Evolutionary conservation across 2,329 filamentous ascomycete species (phyloP).

Genomic region (Colletotrichum karsti): DNA sequence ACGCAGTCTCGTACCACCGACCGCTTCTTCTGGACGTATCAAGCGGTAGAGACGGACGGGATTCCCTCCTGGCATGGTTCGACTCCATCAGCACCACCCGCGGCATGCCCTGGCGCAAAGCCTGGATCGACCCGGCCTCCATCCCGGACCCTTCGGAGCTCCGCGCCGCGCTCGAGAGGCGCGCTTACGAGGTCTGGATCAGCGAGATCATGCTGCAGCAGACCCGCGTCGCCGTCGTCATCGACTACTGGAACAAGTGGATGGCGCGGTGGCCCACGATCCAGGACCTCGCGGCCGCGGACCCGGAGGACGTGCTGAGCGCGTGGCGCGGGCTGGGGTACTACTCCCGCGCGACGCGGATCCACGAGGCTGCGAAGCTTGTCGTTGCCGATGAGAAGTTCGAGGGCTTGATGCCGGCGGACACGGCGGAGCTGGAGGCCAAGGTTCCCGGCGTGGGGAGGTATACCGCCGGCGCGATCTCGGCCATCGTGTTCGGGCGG

Average conservation of each 20-base stretch:
- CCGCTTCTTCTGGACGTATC: constrained; percentile 55
- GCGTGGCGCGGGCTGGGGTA: constrained; percentile 71
- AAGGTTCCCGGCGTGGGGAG: constrained; percentile 67
- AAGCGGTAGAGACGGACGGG: constrained; percentile 38
- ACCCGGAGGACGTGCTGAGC: constrained; percentile 62
- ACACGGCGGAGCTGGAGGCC: constrained; percentile 53
- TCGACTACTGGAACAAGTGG: constrained; percentile 71
- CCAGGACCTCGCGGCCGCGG: constrained; percentile 60
- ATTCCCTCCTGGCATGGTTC: constrained; percentile 60
- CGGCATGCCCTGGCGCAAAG: constrained; percentile 68
- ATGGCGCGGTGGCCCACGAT: constrained; percentile 69
- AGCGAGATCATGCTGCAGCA: constrained; percentile 75
- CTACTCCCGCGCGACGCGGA: constrained; percentile 69
- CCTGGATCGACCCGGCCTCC: constrained; percentile 58
- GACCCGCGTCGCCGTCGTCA: constrained; percentile 68
- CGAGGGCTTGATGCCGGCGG: constrained; percentile 58
- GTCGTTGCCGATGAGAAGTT: constrained; percentile 52
- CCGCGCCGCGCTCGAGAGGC: constrained; percentile 53
- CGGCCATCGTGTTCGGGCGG: constrained; percentile 69
- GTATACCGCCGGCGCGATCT: constrained; percentile 70
- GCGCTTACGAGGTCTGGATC: constrained; percentile 74
- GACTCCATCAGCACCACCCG: constrained; percentile 54
- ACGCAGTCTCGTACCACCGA: constrained; percentile 51
- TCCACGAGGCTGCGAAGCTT: constrained; percentile 64
- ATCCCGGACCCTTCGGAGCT: constrained; percentile 40